phyloP scores from a whole-genome alignment of 768 basidiomycete genomes.

The Calocybe indica region DNA sequence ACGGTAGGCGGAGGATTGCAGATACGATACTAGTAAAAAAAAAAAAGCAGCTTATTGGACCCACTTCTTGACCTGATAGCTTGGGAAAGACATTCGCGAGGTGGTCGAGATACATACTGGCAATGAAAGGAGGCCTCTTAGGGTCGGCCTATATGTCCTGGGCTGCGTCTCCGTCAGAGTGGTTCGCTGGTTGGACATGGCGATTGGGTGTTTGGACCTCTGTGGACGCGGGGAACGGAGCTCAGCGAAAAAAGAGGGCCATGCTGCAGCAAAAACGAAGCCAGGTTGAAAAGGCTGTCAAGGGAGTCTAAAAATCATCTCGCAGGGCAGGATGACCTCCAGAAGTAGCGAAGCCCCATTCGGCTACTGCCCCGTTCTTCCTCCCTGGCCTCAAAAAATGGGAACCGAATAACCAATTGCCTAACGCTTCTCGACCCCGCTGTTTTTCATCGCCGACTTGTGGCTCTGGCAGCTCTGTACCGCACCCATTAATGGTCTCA shows the following conservation, averaged over 20 bases:
- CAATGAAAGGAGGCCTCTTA: conserved; percentile 28
- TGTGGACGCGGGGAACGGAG: neutral
- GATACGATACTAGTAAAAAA: conserved; percentile 39
- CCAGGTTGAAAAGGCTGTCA: too few species aligned
- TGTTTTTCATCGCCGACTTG: too few species aligned
- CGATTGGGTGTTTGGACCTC: conserved; percentile 3
- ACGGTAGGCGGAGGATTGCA: conserved; percentile 67
- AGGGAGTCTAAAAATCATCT: too few species aligned
- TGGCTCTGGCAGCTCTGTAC: too few species aligned
- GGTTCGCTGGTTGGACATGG: conserved; percentile 10
- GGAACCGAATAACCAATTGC: conserved; percentile 10
- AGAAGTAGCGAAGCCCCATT: too few species aligned
- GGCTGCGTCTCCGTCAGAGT: conserved; percentile 18
- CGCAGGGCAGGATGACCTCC: neutral
- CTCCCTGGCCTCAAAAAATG: neutral
- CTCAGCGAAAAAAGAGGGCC: neutral
- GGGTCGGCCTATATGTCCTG: conserved; percentile 16
- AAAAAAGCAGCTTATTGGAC: conserved; percentile 1
- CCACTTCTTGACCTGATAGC: neutral
- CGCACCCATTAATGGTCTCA: too few species aligned
- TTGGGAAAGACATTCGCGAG: neutral
- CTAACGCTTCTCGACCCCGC: neutral
- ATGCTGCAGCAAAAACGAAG: too few species aligned
- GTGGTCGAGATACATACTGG: conserved; percentile 22
- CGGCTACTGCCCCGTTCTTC: too few species aligned